Percentiles rank a stretch among this genome's conserved stretches.
phyloP scores from a whole-genome alignment of 768 basidiomycete genomes.

The Termitomyces sp. region DNA sequence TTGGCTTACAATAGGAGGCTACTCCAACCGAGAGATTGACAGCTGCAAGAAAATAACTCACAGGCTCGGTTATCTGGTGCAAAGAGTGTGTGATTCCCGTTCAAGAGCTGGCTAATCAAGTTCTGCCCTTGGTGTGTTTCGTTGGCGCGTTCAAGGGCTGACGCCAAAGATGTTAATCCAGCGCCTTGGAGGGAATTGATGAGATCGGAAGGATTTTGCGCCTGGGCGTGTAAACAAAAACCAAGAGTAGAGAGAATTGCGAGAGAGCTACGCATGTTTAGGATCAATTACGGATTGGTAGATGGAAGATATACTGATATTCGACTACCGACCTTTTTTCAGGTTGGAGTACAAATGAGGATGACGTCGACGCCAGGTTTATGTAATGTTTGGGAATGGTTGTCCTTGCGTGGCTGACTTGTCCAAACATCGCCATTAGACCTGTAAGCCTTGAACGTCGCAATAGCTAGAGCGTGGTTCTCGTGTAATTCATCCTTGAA shows the following conservation, averaged over 20 bases:
- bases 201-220: constrained; percentile 8
- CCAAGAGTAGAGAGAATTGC: not conserved
- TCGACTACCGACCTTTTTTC: constrained; percentile 1
- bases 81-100: constrained; percentile 14
- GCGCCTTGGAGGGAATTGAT: constrained; percentile 7
- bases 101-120: constrained; percentile 6
- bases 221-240: constrained; percentile 7
- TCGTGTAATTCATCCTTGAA: not conserved
- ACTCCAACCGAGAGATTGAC: not conserved
- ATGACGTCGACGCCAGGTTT: constrained; percentile 7
- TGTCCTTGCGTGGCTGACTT: not conserved
- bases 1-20: not conserved
- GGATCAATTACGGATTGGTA: not conserved
- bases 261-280: constrained; percentile 3
- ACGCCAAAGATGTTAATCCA: constrained; percentile 9
- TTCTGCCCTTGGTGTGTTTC: constrained; percentile 8
- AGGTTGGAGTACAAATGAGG: not conserved
- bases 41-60: constrained; percentile 3
- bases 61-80: constrained; percentile 18
- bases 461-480: not conserved
- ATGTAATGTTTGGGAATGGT: not conserved
- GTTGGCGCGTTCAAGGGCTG: constrained; percentile 2
- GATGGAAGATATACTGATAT: not conserved
- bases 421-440: not conserved
- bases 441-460: not conserved